Conservation (phyloP, 2,329 filamentous ascomycete species). For the Fusarium globosum region DNA sequence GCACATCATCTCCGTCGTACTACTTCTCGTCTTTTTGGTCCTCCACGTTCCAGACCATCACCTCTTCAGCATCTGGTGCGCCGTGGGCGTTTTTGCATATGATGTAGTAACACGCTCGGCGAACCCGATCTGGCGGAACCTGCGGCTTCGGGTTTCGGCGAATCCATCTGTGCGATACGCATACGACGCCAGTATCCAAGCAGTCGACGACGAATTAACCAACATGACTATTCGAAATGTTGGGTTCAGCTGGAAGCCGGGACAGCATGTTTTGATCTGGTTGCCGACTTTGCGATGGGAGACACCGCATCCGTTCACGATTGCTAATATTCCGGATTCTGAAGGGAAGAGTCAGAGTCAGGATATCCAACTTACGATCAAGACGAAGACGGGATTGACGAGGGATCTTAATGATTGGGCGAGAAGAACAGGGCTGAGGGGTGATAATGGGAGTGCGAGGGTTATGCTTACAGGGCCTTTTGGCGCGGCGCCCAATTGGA, state of each 20-base stretch:
- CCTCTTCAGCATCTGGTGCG: slow-evolving; percentile 45
- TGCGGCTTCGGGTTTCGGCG: slow-evolving; percentile 31
- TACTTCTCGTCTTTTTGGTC: slow-evolving; percentile 37
- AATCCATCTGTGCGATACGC: slow-evolving; percentile 30
- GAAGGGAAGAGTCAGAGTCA: slow-evolving; percentile 15
- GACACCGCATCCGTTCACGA: slow-evolving; percentile 43
- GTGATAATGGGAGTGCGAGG: slow-evolving; percentile 23
- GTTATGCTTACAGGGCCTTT: slow-evolving; percentile 42
- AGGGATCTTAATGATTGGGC: slow-evolving; percentile 40
- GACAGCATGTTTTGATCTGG: slow-evolving; percentile 45
- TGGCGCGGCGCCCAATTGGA: slow-evolving; percentile 38
- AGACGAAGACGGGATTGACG: slow-evolving; percentile 42
- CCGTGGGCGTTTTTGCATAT: slow-evolving; percentile 41
- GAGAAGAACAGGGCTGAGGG: slow-evolving; percentile 20
- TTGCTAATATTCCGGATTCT: slow-evolving; percentile 22
- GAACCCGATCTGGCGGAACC: slow-evolving; percentile 43
- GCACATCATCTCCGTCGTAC: slow-evolving; percentile 40
- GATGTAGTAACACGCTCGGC: slow-evolving; percentile 43
- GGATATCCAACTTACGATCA: slow-evolving; percentile 40
- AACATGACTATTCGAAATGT: slow-evolving; percentile 36
- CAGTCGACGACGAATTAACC: slow-evolving; percentile 38
- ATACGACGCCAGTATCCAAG: slow-evolving; percentile 30
- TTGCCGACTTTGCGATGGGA: slow-evolving; percentile 39
- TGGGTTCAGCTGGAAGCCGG: slow-evolving; percentile 38
- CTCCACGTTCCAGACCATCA: slow-evolving; percentile 44